These are phyloP conservation scores for Hymenotorrendiella dingleyae DNA, from an alignment of 2,329 filamentous ascomycete genomes.

Conservation along the genomic window DNA sequence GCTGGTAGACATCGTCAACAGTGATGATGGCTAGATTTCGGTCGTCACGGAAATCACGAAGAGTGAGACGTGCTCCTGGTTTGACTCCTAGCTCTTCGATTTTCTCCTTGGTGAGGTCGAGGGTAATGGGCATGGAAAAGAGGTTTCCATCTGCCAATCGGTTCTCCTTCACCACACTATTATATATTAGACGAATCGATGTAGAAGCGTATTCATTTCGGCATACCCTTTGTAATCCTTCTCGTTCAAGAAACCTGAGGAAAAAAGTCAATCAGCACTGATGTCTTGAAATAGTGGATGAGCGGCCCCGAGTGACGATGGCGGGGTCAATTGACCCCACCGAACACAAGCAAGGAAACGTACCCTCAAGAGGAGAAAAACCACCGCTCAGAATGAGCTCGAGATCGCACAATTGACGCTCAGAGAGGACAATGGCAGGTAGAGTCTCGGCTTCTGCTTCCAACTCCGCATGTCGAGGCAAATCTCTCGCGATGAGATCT, in stretches of 20 bases:
- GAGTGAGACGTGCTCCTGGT: slow-evolving; percentile 73
- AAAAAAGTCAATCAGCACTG: slow-evolving; percentile 21
- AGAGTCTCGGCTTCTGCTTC: slow-evolving; percentile 78
- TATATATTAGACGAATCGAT: slow-evolving; percentile 28
- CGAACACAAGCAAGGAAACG: slow-evolving; percentile 27
- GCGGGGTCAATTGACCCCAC: slow-evolving; percentile 24
- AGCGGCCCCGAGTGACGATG: slow-evolving; percentile 3
- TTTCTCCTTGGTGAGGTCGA: slow-evolving; percentile 72
- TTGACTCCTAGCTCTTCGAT: slow-evolving; percentile 73
- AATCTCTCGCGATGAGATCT: slow-evolving; percentile 90
- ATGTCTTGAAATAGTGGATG: slow-evolving; percentile 8
- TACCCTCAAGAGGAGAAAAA: slow-evolving; percentile 95
- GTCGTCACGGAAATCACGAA: slow-evolving; percentile 95
- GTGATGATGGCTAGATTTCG: slow-evolving; percentile 93
- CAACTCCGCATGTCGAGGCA: slow-evolving; percentile 74
- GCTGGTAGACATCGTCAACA: slow-evolving; percentile 89
- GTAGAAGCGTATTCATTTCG: slow-evolving; percentile 14
- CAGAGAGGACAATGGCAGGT: slow-evolving; percentile 75
- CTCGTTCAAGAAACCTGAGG: slow-evolving; percentile 87
- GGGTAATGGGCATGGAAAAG: slow-evolving; percentile 94
- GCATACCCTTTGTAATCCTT: slow-evolving; percentile 89
- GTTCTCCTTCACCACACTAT: slow-evolving; percentile 79
- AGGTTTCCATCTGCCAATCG: slow-evolving; percentile 83
- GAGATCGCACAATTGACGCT: slow-evolving; percentile 95
- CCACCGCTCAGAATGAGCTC: slow-evolving; percentile 96